Base-by-base conservation (phyloP, 768 basidiomycete species). In the Termitomyces sp. region DNA sequence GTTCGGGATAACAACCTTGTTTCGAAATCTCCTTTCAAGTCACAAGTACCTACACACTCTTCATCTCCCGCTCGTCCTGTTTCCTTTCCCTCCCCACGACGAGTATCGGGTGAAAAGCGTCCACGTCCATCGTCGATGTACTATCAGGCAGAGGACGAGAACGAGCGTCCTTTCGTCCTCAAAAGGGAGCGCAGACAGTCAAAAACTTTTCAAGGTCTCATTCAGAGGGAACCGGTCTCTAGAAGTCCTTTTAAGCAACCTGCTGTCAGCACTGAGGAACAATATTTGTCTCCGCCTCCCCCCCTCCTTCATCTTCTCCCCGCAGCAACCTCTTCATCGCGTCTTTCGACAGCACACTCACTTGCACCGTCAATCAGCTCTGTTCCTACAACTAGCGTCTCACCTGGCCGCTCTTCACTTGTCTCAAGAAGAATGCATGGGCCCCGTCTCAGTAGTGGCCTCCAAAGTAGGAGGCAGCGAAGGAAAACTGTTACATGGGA, bases 21-120 rank as follows among this genome's bases (percentile, higher is more conserved):
- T 18, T 87, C 89, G 33, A 92, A 92, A 66, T 94, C 92, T 12
- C 92, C 92, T 11, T 94, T 94, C 78, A 90, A 89, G 67, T 84
- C 84, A 2, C 84, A 86, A 62, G 78, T 84, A 28, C 79, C 84
- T 52, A 78, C 79, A n/a, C 78, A 84, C 36, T 73, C 81, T 3
- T 74, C 80, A n/a, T 72, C 78, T 20, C 65, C 70, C 20, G 65
- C 75, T 35, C 67, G 75, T 28, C 66, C 75, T 13, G 66, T 78
- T 38, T 59, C 70, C 1, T 75, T 76, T 66, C 79, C 75, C 33
- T 64, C 62, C 54, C 79, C 75, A 32, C 73, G 82, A 42, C 81
- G 83, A 4, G 87, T 88, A 33, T 91, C 90, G 46, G 90, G 89
- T 22, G 91, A 92, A 75, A 92, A 92, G 69, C 81, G 91, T 0